Evolutionary conservation across 257 asterid species (phyloP), one percentile per base, ranked within the genome.

Genomic region (Solanum sitiens): DNA sequence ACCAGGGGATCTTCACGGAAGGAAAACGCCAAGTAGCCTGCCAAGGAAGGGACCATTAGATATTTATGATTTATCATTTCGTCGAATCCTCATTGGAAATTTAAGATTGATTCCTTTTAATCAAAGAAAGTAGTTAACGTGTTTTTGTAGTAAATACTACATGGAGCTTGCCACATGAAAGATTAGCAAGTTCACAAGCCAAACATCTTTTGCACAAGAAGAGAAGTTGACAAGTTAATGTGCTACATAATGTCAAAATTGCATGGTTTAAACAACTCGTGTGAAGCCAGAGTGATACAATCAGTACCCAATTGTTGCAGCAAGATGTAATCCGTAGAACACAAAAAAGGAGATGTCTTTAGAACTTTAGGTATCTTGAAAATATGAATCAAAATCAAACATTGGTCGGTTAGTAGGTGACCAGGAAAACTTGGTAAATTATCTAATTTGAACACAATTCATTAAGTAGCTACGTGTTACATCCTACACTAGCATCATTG

Each of bases 1-100:
- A 94, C 98, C 98, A 94, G 72, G 96, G 94, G 50, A 92, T 40
- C 72, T 83, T 89, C 83, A 8, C 89, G 83, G 94, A 87, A 87
- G 45, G 90, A 45, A 89, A 91, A 88, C 88, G 88, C 89, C 45
- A 3, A 10, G 91, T 90, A n/a, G 93, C 93, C 97, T 94, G 96
- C 88, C 79, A 85, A 80, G 74, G 59, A 74, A 40, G 35, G 61
- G 35, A 25, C 11, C 4, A 4, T 3, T 4, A 3, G 39, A 27
- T 37, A 21, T 25, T 25, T 45, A 27, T 27, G 16, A 44, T 45
- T 53, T 44, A 45, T 4, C 65, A 45, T 45, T 27, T 79, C 67
- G 8, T 77, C 0, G 21, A 77, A 77, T 77, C 21, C 83, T 77
- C 37, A 77, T 77, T 8, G n/a, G 14, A 23, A 73, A 37, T 73